Percentiles rank a stretch among this genome's conserved stretches.
Evolutionary conservation across 352 stramenopile species (phyloP).

Genomic region (Blastocystis sp.): DNA sequence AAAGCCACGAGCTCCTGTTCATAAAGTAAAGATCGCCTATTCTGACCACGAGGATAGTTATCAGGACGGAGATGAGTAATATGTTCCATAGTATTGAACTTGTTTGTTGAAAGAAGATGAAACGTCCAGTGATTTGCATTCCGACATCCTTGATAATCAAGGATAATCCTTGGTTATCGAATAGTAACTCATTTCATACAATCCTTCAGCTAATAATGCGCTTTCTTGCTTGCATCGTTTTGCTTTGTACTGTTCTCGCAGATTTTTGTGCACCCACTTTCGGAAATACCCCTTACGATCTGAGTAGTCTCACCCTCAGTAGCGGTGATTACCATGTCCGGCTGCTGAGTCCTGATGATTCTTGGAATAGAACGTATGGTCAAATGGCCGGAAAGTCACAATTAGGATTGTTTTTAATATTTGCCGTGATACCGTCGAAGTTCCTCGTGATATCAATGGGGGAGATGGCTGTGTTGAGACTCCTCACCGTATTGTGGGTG

Average conservation of each 20-base stretch:
- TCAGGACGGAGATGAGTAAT: conserved; percentile 38
- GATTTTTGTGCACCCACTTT: not conserved
- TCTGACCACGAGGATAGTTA: conserved; percentile 1
- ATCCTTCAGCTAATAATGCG: not conserved
- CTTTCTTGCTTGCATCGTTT: not conserved
- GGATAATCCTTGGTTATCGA: not conserved
- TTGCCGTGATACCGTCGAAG: conserved; percentile 23
- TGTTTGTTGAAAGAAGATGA: conserved; percentile 14
- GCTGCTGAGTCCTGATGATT: not conserved
- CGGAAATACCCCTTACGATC: not conserved
- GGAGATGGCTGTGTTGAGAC: conserved; percentile 27
- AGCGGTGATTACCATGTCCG: not conserved
- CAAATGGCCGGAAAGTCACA: not conserved
- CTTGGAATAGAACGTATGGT: conserved; percentile 28
- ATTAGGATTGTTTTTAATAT: conserved; percentile 53
- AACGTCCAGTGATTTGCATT: not conserved
- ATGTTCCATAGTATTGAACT: not conserved
- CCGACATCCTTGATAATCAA: not conserved
- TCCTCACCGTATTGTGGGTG: not conserved
- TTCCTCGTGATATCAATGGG: conserved; percentile 28
- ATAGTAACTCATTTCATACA: not conserved
- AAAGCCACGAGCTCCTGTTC: not conserved
- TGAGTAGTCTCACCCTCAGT: not conserved
- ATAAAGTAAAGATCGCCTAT: not conserved
- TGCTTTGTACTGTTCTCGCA: not conserved